These are phyloP conservation scores for Aechmea fasciata DNA, from an alignment of 176 grass and related monocot species.

Conservation along the genomic window DNA sequence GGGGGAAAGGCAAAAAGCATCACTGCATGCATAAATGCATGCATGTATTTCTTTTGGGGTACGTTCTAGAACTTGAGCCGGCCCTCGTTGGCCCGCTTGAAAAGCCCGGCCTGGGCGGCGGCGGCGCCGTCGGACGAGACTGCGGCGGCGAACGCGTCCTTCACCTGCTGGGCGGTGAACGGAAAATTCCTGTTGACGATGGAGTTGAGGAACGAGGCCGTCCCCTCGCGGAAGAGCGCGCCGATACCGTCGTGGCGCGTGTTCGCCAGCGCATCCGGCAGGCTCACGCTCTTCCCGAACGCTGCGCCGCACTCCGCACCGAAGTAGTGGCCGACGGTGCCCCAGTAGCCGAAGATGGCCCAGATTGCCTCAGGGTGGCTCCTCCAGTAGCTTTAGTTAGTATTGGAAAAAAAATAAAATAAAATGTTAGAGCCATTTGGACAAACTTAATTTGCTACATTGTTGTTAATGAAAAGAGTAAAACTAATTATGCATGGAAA, in stretches of 20 bases:
- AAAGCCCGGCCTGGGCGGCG: conserved; percentile 50
- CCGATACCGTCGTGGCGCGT: conserved; percentile 40
- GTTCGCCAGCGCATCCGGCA: conserved; percentile 62
- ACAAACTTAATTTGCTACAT: not conserved
- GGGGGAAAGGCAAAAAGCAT: too few species aligned
- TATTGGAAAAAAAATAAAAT: not conserved
- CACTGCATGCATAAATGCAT: too few species aligned
- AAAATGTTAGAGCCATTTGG: not conserved
- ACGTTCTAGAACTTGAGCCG: conserved; percentile 27
- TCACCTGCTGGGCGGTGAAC: conserved; percentile 58
- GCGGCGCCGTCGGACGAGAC: conserved; percentile 43
- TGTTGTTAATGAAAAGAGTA: not conserved
- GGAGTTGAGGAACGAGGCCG: conserved; percentile 76
- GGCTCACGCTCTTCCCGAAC: conserved; percentile 38
- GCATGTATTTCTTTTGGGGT: too few species aligned
- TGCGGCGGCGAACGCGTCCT: conserved; percentile 33
- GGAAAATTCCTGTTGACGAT: conserved; percentile 52
- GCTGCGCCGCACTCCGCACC: conserved; percentile 31
- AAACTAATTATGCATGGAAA: too few species aligned
- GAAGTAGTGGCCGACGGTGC: conserved; percentile 49
- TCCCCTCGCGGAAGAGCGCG: conserved; percentile 58
- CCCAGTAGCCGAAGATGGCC: conserved; percentile 38
- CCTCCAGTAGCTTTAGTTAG: conserved; percentile 54
- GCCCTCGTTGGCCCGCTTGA: conserved; percentile 66
- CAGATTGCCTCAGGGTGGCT: conserved; percentile 52